Percentiles rank a stretch among this genome's conserved stretches.
These are phyloP conservation scores for Dillenia suffruticosa DNA, from an alignment of 164 flowering plant genomes.

Conservation along the genomic window DNA sequence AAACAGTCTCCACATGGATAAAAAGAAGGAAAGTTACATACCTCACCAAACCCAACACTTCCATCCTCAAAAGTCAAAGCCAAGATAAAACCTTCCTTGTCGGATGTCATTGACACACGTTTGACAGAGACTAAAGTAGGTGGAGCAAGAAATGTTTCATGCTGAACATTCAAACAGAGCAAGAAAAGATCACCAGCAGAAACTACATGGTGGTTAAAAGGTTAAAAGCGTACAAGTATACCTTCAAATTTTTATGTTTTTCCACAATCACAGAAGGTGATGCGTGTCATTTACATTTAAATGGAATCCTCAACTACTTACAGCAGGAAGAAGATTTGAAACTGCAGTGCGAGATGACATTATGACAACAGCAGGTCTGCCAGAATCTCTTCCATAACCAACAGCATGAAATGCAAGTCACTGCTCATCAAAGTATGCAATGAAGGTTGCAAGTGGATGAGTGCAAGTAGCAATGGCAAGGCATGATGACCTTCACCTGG, in stretches of 20 bases:
- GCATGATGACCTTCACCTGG: constrained; percentile 97
- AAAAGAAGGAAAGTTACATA: constrained; percentile 15
- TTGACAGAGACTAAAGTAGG: constrained; percentile 46
- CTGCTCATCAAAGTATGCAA: constrained; percentile 85
- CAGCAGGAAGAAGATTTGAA: constrained; percentile 96
- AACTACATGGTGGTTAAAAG: no score
- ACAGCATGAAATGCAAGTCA: constrained; percentile 94
- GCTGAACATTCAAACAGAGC: no score
- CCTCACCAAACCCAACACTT: constrained; percentile 85
- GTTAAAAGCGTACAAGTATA: no score
- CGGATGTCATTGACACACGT: constrained; percentile 15
- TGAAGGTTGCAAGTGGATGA: constrained; percentile 69
- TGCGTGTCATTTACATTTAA: no score
- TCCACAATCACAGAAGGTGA: no score
- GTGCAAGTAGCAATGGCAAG: constrained; percentile 86
- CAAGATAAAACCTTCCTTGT: constrained; percentile 17
- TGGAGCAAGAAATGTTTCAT: constrained; percentile 29
- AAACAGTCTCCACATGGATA: no score
- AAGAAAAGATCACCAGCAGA: no score
- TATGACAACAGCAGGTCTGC: constrained; percentile 75
- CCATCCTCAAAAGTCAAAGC: constrained; percentile 52
- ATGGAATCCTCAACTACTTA: constrained; percentile 28
- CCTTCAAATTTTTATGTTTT: no score
- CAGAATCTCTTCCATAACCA: constrained; percentile 89
- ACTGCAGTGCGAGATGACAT: constrained; percentile 86